phyloP scores from a whole-genome alignment of 805 yeast species.

The Tanozyma kutaoensis region DNA sequence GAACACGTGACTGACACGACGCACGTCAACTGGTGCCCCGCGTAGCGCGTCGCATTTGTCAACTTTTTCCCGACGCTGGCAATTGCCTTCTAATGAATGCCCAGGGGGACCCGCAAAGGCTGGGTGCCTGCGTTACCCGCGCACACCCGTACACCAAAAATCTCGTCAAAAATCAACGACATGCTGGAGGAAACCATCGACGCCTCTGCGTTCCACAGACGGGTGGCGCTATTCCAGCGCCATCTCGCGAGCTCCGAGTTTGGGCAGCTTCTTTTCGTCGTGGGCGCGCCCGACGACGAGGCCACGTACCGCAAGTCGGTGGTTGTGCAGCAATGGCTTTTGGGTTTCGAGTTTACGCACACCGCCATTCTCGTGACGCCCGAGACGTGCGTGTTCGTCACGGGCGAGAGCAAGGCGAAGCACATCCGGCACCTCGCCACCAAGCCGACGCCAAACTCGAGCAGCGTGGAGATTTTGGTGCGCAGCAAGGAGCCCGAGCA shows the following conservation, averaged over 20 bases:
- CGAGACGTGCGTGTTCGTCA: constrained; percentile 49
- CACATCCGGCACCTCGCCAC: constrained; percentile 49
- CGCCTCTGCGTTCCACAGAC: constrained; percentile 34
- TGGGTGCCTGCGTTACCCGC: too few relatives aligned
- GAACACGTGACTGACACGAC: too few relatives aligned
- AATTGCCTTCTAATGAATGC: too few relatives aligned
- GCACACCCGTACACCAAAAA: too few relatives aligned
- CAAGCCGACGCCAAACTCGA: constrained; percentile 22
- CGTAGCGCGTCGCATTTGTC: too few relatives aligned
- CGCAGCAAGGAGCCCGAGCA: constrained; percentile 75
- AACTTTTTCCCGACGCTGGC: too few relatives aligned
- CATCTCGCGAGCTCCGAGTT: constrained; percentile 11
- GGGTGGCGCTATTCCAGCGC: constrained; percentile 30
- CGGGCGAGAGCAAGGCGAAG: constrained; percentile 77
- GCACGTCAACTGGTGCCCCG: too few relatives aligned
- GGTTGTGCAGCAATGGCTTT: constrained; percentile 77
- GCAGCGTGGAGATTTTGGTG: constrained; percentile 44
- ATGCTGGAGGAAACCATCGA: constrained; percentile 55
- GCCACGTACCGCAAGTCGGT: constrained; percentile 85
- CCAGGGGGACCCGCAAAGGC: too few relatives aligned
- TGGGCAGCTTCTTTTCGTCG: constrained; percentile 37
- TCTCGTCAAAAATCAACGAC: too few relatives aligned
- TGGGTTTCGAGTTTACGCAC: constrained; percentile 94
- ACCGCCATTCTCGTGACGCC: constrained; percentile 59
- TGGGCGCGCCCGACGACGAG: constrained; percentile 79